phyloP scores from a whole-genome alignment of 345 rosid species.

The Pistacia integerrima region DNA sequence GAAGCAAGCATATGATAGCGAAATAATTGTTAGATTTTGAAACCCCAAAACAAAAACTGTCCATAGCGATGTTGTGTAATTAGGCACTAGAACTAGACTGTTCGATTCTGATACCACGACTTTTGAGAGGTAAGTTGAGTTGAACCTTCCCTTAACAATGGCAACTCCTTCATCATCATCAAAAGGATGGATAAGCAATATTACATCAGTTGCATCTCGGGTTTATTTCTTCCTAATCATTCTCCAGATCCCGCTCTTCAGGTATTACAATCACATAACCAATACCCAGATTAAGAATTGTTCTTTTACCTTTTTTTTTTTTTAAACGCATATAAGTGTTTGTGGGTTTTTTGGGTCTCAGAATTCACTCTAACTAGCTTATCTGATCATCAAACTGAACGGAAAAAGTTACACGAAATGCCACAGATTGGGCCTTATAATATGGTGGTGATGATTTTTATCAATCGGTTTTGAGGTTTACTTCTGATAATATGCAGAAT shows the following conservation, averaged over 20 bases:
- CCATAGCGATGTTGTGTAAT: too few relatives aligned
- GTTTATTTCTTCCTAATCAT: constrained; percentile 77
- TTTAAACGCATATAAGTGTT: background rate
- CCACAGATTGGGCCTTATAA: background rate
- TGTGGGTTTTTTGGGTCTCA: background rate
- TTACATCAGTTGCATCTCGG: constrained; percentile 62
- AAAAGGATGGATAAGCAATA: constrained; percentile 58
- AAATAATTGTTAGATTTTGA: too few relatives aligned
- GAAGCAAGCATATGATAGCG: too few relatives aligned
- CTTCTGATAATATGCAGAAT: background rate
- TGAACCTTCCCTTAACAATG: background rate
- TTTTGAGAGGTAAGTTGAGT: too few relatives aligned
- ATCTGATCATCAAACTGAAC: background rate
- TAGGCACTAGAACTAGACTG: too few relatives aligned
- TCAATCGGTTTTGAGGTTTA: background rate
- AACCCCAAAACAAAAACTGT: too few relatives aligned
- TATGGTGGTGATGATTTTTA: background rate
- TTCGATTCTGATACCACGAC: too few relatives aligned
- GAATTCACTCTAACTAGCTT: background rate
- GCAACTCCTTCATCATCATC: constrained; percentile 39
- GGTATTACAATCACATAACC: constrained; percentile 34
- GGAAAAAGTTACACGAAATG: background rate
- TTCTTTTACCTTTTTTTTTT: background rate
- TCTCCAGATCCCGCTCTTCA: constrained; percentile 94
- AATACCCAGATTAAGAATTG: background rate